Percentiles rank a stretch among this genome's conserved stretches.
Evolutionary conservation across 805 yeast species (phyloP).

Genomic region (Nakazawaea populi): DNA sequence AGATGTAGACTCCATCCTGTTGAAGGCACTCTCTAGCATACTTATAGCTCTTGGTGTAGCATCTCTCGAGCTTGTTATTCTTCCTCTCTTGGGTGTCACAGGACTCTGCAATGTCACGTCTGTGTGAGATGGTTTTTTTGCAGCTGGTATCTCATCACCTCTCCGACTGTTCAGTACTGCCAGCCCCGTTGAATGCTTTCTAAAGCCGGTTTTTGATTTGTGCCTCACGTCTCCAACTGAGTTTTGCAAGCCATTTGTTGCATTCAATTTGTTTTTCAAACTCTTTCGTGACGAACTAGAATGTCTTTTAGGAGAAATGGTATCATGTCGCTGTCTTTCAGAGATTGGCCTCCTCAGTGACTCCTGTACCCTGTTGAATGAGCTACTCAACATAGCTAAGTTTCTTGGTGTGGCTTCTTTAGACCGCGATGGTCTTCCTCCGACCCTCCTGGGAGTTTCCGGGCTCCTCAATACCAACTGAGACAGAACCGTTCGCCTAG

Average conservation of each 20-base stretch:
- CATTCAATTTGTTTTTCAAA: too few relatives aligned
- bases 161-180: background rate
- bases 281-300: too few relatives aligned
- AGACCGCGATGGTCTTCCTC: constrained; percentile 8
- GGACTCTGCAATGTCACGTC: background rate
- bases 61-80: background rate
- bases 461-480: constrained; percentile 20
- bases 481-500: constrained; percentile 19
- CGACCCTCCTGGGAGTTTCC: constrained; percentile 1
- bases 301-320: too few relatives aligned
- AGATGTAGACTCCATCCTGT: background rate
- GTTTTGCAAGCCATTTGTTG: too few relatives aligned
- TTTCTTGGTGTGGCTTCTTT: constrained; percentile 3
- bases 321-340: too few relatives aligned
- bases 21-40: background rate
- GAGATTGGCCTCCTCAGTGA: too few relatives aligned
- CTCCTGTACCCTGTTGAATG: background rate
- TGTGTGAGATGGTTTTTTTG: background rate
- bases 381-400: background rate
- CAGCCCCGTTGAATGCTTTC: too few relatives aligned
- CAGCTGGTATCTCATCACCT: background rate
- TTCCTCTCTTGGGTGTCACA: background rate
- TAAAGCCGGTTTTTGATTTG: too few relatives aligned
- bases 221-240: too few relatives aligned
- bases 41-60: background rate